Evolutionary conservation across 2,329 filamentous ascomycete genomes (phyloP).

Genomic region (Lachnellula hyalina): DNA sequence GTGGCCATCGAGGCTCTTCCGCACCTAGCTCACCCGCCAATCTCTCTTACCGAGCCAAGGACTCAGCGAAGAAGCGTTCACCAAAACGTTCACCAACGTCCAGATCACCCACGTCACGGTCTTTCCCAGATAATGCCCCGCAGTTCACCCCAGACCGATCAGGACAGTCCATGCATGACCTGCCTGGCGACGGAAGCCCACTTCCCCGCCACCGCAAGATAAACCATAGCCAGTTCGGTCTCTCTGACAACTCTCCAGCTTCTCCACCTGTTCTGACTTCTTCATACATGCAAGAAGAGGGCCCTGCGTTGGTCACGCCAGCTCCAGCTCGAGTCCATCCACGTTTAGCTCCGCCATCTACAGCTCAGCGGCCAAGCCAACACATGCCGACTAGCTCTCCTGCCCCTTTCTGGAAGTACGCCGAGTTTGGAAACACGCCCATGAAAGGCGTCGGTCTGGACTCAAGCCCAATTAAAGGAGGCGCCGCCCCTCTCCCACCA

Average conservation of each 20-base stretch:
- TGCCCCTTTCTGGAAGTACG: conserved; percentile 84
- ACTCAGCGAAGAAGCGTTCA: conserved; percentile 53
- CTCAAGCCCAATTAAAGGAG: conserved; percentile 51
- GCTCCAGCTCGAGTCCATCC: conserved; percentile 70
- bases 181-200: conserved; percentile 50
- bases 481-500: conserved; percentile 34
- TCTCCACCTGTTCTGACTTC: conserved; percentile 56
- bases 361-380: conserved; percentile 73
- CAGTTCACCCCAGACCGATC: conserved; percentile 56
- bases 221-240: conserved; percentile 39
- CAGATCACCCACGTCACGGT: conserved; percentile 50
- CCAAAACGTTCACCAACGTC: conserved; percentile 45
- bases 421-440: conserved; percentile 70
- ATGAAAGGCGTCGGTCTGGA: conserved; percentile 49
- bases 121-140: conserved; percentile 37
- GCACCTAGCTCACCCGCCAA: conserved; percentile 60
- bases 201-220: conserved; percentile 50
- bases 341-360: conserved; percentile 71
- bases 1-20: conserved; percentile 62
- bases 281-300: conserved; percentile 57
- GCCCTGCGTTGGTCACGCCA: conserved; percentile 61
- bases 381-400: conserved; percentile 83
- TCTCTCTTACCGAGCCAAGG: conserved; percentile 50
- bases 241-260: conserved; percentile 47
- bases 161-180: conserved; percentile 33